phyloP scores from a whole-genome alignment of 192 early-diverging fungal species.

The Umbelopsis sp. region DNA sequence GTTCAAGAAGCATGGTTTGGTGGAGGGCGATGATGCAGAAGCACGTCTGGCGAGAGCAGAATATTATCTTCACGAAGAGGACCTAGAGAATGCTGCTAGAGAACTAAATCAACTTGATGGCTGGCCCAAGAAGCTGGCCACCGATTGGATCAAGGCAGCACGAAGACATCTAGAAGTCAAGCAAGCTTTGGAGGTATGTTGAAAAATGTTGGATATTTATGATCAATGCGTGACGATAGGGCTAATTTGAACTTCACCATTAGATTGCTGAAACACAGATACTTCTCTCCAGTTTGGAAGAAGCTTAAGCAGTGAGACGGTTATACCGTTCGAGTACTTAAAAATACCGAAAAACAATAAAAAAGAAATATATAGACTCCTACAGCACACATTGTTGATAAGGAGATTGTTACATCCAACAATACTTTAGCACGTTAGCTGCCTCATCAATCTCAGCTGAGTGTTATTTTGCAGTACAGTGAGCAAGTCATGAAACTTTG shows the following conservation, averaged over 20 bases:
- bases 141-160: constrained; percentile 84
- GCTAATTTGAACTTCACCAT: not conserved
- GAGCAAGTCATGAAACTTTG: too few relatives aligned
- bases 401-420: too few relatives aligned
- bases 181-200: constrained; percentile 79
- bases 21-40: constrained; percentile 86
- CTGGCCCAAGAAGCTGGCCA: constrained; percentile 85
- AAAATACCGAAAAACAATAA: constrained; percentile 3
- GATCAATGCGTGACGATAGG: not conserved
- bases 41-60: constrained; percentile 78
- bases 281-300: constrained; percentile 18
- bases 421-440: too few relatives aligned
- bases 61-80: constrained; percentile 72
- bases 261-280: constrained; percentile 18
- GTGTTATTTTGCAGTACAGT: too few relatives aligned
- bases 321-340: not conserved
- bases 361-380: constrained; percentile 6
- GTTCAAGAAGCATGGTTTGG: constrained; percentile 85
- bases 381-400: too few relatives aligned
- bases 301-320: constrained; percentile 7
- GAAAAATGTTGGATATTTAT: not conserved
- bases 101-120: constrained; percentile 93
- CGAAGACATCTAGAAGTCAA: constrained; percentile 81
- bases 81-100: constrained; percentile 85
- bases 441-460: too few relatives aligned